Percentiles rank a stretch among this genome's conserved stretches.
phyloP scores from a whole-genome alignment of 2,329 filamentous ascomycete genomes.

The Sporothrix protearum region DNA sequence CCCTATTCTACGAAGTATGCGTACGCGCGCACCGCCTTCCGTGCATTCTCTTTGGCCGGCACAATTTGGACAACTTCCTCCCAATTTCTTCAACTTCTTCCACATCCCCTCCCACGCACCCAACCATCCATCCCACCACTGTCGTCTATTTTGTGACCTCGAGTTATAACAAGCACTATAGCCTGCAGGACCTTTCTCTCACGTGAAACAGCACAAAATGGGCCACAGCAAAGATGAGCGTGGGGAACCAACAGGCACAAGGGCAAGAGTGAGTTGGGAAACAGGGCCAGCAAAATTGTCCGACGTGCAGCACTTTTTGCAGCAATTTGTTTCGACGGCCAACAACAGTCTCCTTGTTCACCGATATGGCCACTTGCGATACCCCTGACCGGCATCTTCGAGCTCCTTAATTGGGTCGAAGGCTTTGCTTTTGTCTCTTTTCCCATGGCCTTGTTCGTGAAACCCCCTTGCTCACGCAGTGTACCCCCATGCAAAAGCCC shows the following conservation, averaged over 20 bases:
- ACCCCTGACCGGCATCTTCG: background rate
- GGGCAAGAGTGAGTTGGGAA: background rate
- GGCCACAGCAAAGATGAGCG: background rate
- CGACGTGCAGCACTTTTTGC: background rate
- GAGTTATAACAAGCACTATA: background rate
- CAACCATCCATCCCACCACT: background rate
- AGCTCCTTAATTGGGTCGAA: background rate
- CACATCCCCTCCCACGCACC: background rate
- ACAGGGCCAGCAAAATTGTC: background rate
- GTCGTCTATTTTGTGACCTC: background rate
- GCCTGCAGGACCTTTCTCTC: conserved; percentile 11
- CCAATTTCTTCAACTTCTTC: background rate
- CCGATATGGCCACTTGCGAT: background rate
- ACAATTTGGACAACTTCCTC: background rate
- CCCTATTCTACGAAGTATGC: background rate
- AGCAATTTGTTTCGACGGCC: background rate
- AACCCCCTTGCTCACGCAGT: background rate
- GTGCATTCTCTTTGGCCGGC: background rate
- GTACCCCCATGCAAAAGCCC: conserved; percentile 1
- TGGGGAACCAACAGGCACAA: background rate
- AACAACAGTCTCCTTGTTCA: background rate
- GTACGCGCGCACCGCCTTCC: background rate
- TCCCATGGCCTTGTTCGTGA: background rate
- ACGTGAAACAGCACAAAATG: conserved; percentile 11
- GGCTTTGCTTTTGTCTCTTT: background rate